A percentile compares a stretch with the other conserved stretches of the same genome.
Evolutionary conservation across 257 asterid species (phyloP).

Genomic region (Solanum sejunctum): DNA sequence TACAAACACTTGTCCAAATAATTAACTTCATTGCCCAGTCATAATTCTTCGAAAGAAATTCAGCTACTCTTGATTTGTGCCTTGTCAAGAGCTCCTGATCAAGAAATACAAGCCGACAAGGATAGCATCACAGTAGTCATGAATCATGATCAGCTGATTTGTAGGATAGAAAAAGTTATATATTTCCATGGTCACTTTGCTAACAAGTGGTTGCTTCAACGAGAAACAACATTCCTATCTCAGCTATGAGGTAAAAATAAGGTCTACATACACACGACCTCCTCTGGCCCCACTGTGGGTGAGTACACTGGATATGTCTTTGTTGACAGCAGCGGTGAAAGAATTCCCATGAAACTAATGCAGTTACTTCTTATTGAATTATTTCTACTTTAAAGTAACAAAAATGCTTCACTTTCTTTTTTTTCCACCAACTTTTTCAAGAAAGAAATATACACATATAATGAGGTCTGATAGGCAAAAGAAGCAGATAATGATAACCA

Average conservation of each 20-base stretch:
- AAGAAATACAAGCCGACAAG: neutral
- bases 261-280: too few relatives aligned
- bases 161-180: neutral
- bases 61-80: conserved; percentile 94
- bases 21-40: conserved; percentile 54
- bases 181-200: neutral
- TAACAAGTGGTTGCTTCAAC: neutral
- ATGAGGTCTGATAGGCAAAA: neutral
- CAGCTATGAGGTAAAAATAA: too few relatives aligned
- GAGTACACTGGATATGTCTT: too few relatives aligned
- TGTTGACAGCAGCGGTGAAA: neutral
- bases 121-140: neutral
- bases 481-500: neutral
- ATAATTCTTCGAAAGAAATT: conserved; percentile 77
- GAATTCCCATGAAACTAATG: neutral
- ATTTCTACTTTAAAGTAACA: neutral
- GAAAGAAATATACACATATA: neutral
- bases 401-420: neutral
- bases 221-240: neutral
- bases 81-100: conserved; percentile 86
- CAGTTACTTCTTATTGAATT: neutral
- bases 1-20: neutral
- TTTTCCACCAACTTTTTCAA: neutral
- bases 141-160: neutral
- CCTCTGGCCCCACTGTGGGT: too few relatives aligned